A percentile compares a stretch with the other conserved stretches of the same genome.
phyloP scores from a whole-genome alignment of 1,284 basidiomycete genomes.

The Sporisorium sorghi region DNA sequence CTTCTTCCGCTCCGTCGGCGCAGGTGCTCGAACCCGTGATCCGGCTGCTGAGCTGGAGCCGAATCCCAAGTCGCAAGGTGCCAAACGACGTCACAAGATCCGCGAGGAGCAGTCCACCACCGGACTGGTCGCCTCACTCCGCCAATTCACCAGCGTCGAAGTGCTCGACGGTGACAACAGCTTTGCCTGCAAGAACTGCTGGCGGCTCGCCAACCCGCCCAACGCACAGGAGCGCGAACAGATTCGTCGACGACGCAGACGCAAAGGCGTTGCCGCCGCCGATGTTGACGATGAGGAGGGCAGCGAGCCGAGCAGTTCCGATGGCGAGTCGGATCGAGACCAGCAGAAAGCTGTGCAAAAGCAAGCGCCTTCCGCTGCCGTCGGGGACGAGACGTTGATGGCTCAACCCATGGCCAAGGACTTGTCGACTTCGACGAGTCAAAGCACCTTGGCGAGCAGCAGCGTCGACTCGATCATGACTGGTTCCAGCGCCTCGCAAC shows the following conservation, averaged over 20 bases:
- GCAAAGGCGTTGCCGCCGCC: constrained; percentile 53
- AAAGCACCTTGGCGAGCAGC: constrained; percentile 36
- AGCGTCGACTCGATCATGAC: constrained; percentile 38
- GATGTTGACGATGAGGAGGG: constrained; percentile 65
- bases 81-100: constrained; percentile 42
- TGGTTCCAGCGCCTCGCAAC: constrained; percentile 32
- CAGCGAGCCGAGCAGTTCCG: constrained; percentile 69
- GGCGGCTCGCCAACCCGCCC: constrained; percentile 82
- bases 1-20: constrained; percentile 32
- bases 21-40: constrained; percentile 19
- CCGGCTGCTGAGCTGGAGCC: constrained; percentile 36
- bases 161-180: constrained; percentile 91
- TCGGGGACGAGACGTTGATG: constrained; percentile 20
- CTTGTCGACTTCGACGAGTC: constrained; percentile 22
- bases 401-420: constrained; percentile 6
- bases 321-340: constrained; percentile 33
- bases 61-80: constrained; percentile 39
- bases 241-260: constrained; percentile 69
- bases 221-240: constrained; percentile 51
- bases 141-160: constrained; percentile 88
- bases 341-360: neutral
- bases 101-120: constrained; percentile 56
- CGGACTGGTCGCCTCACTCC: constrained; percentile 75
- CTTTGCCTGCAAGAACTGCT: constrained; percentile 91
- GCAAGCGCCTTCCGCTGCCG: neutral